Conservation (phyloP, 2,329 filamentous ascomycete genomes). For the Penicillium griseofulvum region DNA sequence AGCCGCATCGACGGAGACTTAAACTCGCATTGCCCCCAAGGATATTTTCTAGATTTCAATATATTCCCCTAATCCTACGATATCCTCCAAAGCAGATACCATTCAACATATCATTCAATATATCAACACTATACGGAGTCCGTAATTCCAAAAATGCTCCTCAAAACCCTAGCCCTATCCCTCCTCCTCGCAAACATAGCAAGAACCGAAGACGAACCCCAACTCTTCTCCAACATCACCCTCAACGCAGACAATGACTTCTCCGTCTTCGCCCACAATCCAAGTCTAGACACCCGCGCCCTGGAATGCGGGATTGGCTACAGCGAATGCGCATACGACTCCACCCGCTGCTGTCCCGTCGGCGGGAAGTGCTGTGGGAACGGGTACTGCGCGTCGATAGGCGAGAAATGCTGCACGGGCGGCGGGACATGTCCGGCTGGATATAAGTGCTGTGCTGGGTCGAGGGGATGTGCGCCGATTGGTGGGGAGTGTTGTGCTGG, state of each 20-base stretch:
- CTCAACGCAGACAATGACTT: neutral
- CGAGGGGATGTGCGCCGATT: slow-evolving; percentile 12
- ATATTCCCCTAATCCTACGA: too few species aligned
- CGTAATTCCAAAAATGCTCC: slow-evolving; percentile 6
- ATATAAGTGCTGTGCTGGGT: slow-evolving; percentile 17
- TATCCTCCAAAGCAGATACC: neutral
- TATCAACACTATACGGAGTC: neutral
- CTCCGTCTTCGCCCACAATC: neutral
- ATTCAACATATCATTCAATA: neutral
- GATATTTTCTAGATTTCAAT: too few species aligned
- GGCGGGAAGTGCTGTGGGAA: slow-evolving; percentile 13
- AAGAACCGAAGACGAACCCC: slow-evolving; percentile 5
- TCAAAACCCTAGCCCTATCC: neutral
- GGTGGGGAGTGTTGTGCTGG: slow-evolving; percentile 17
- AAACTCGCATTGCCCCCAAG: neutral
- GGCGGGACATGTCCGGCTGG: slow-evolving; percentile 16
- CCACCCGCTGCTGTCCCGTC: slow-evolving; percentile 12
- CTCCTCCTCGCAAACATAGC: neutral
- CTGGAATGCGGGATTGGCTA: slow-evolving; percentile 12
- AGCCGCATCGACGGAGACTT: neutral
- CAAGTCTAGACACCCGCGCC: slow-evolving; percentile 16
- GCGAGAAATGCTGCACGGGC: slow-evolving; percentile 13
- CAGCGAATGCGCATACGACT: slow-evolving; percentile 11
- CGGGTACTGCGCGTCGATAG: slow-evolving; percentile 15
- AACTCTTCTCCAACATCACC: slow-evolving; percentile 11